Percentiles rank a stretch among this genome's conserved stretches.
Evolutionary conservation across 2,329 filamentous ascomycete species (phyloP).

Genomic region (Orbilia javanica): DNA sequence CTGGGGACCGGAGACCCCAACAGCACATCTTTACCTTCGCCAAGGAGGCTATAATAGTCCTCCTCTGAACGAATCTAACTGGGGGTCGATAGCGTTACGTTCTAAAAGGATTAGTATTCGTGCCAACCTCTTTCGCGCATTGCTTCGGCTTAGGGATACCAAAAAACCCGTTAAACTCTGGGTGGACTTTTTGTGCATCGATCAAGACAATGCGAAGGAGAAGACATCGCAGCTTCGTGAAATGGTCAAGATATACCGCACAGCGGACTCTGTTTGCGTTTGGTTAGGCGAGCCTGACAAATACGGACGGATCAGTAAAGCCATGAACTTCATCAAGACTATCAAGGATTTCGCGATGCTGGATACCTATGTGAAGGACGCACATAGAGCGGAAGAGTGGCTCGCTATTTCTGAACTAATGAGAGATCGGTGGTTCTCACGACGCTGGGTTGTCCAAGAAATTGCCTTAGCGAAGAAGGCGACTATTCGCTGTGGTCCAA

Average conservation of each 20-base stretch:
- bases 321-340: slow-evolving; percentile 36
- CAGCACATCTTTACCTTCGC: neutral
- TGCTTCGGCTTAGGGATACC: neutral
- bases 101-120: neutral
- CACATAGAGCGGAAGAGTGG: slow-evolving; percentile 62
- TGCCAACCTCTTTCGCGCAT: neutral
- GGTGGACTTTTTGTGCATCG: slow-evolving; percentile 12
- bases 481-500: slow-evolving; percentile 65
- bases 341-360: slow-evolving; percentile 63
- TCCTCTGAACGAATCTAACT: neutral
- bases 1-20: neutral
- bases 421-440: slow-evolving; percentile 65
- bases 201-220: neutral
- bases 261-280: neutral
- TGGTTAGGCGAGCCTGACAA: slow-evolving; percentile 4
- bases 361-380: slow-evolving; percentile 62
- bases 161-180: neutral
- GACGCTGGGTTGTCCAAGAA: slow-evolving; percentile 67
- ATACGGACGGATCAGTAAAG: neutral
- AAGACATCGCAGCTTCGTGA: slow-evolving; percentile 6
- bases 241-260: slow-evolving; percentile 11
- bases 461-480: slow-evolving; percentile 64
- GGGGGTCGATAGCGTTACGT: neutral
- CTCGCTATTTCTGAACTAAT: slow-evolving; percentile 64
- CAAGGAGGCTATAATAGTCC: neutral